phyloP scores from a whole-genome alignment of 495 filamentous ascomycete genomes.

The Xylaria sp. region DNA sequence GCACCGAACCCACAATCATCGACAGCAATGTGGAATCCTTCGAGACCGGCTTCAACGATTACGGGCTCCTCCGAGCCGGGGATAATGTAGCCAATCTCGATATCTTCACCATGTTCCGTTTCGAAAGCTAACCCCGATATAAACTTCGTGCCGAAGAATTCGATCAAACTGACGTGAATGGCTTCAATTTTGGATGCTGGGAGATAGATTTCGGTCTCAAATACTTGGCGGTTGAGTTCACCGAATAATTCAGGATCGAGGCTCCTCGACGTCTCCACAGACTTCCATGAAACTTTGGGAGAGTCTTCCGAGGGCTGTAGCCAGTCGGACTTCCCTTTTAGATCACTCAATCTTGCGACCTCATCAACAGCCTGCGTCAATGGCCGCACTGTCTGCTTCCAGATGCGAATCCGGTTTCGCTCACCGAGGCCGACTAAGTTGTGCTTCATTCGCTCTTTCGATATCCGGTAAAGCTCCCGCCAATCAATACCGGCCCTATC shows the following conservation, averaged over 20 bases:
- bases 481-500: slow-evolving; percentile 23
- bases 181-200: slow-evolving; percentile 13
- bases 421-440: slow-evolving; percentile 18
- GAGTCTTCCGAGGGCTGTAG: background rate
- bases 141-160: slow-evolving; percentile 18
- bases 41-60: slow-evolving; percentile 10
- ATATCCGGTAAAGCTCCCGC: slow-evolving; percentile 15
- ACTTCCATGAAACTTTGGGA: background rate
- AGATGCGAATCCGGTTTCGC: slow-evolving; percentile 26
- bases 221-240: background rate
- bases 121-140: slow-evolving; percentile 21
- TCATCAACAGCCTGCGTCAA: background rate
- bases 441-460: background rate
- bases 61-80: slow-evolving; percentile 19
- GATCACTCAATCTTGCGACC: slow-evolving; percentile 12
- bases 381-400: slow-evolving; percentile 25
- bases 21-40: slow-evolving; percentile 25
- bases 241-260: slow-evolving; percentile 1
- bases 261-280: background rate
- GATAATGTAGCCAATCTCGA: slow-evolving; percentile 24
- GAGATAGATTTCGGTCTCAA: slow-evolving; percentile 6
- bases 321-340: slow-evolving; percentile 17
- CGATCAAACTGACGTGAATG: slow-evolving; percentile 25
- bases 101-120: slow-evolving; percentile 20
- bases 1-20: slow-evolving; percentile 23